These are phyloP conservation scores for Tardiomyces blankii DNA, from an alignment of 1,139 yeast genomes.

Conservation along the genomic window DNA sequence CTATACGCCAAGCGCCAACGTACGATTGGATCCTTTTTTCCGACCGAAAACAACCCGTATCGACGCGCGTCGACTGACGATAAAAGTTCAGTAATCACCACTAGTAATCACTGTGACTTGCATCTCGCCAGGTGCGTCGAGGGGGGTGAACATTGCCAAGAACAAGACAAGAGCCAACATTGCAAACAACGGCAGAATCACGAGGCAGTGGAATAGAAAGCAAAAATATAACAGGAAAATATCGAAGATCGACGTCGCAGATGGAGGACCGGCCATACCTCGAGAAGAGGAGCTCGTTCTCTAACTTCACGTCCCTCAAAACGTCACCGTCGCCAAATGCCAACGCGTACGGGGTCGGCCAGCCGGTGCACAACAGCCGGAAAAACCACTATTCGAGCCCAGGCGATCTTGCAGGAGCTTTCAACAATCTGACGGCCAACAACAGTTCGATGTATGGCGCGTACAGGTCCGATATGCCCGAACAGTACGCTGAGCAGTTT, in stretches of 20 bases:
- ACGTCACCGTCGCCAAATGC: conserved; percentile 1
- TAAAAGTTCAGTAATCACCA: no score
- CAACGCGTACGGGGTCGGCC: background rate
- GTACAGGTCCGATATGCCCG: background rate
- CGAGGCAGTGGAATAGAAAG: no score
- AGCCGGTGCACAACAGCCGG: background rate
- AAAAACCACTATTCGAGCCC: no score
- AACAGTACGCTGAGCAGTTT: conserved; percentile 2
- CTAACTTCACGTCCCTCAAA: conserved; percentile 11
- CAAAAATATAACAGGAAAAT: no score
- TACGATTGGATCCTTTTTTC: no score
- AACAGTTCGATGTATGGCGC: no score
- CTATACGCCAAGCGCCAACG: no score
- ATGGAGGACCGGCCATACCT: conserved; percentile 8
- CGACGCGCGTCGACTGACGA: no score
- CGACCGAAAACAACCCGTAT: no score
- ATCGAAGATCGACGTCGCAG: background rate
- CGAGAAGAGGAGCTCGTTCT: conserved; percentile 16
- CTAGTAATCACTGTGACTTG: background rate
- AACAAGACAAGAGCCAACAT: background rate
- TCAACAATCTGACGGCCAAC: background rate
- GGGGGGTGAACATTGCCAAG: background rate
- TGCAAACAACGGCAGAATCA: no score
- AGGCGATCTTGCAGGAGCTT: background rate
- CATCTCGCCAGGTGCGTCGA: background rate